phyloP scores from a whole-genome alignment of 192 early-diverging fungal genomes.

The Phycomyces nitens region DNA sequence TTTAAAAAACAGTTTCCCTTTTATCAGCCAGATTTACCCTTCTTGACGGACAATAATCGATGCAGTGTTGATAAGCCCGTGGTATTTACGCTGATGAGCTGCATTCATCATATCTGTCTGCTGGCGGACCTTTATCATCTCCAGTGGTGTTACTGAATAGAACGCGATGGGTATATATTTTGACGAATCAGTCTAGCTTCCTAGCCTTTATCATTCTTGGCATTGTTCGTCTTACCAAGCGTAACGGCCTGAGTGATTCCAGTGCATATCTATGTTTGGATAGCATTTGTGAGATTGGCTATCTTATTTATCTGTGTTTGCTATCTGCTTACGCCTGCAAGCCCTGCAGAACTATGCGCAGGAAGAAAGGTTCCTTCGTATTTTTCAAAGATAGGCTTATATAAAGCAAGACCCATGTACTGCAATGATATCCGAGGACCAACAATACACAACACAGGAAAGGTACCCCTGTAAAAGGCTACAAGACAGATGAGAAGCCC shows the following conservation, averaged over 20 bases:
- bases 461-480: conserved; percentile 41
- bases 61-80: conserved; percentile 32
- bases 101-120: conserved; percentile 38
- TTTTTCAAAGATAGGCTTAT: conserved; percentile 42
- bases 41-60: conserved; percentile 32
- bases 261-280: conserved; percentile 32
- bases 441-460: conserved; percentile 42
- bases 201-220: neutral
- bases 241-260: conserved; percentile 41
- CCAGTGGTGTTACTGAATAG: conserved; percentile 37
- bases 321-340: conserved; percentile 31
- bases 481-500: neutral
- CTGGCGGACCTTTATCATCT: conserved; percentile 43
- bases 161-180: neutral
- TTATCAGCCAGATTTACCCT: conserved; percentile 27
- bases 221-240: conserved; percentile 20
- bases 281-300: neutral
- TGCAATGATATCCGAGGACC: conserved; percentile 40
- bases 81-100: conserved; percentile 31
- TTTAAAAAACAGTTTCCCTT: neutral
- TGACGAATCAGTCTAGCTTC: neutral
- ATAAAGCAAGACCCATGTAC: conserved; percentile 41
- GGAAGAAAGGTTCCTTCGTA: conserved; percentile 37
- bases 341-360: conserved; percentile 34
- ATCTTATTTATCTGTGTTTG: neutral